phyloP scores from a whole-genome alignment of 495 filamentous ascomycete species.

The Neurospora intermedia region DNA sequence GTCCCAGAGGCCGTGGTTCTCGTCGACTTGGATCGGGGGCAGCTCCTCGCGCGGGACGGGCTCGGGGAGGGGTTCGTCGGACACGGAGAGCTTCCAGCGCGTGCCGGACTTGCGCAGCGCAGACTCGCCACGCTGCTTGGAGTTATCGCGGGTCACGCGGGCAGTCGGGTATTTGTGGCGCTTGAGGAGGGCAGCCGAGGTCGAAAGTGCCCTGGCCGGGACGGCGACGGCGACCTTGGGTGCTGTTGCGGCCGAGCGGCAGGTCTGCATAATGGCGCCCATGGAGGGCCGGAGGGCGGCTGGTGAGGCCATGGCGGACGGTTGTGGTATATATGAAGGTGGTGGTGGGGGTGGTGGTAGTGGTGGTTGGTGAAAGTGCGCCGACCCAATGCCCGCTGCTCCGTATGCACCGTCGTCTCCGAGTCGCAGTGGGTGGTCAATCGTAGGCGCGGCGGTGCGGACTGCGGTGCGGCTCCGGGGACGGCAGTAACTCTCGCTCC shows the following conservation, averaged over 20 bases:
- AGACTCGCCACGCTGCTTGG: conserved; percentile 66
- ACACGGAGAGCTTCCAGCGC: conserved; percentile 54
- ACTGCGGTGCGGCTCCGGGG: background rate
- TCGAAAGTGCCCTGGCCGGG: conserved; percentile 19
- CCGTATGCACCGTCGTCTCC: background rate
- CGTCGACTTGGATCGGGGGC: conserved; percentile 44
- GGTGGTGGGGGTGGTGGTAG: background rate
- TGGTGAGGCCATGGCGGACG: conserved; percentile 29
- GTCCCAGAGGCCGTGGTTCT: conserved; percentile 81
- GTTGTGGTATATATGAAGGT: background rate
- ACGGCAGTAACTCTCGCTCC: background rate
- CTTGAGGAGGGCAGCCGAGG: conserved; percentile 24
- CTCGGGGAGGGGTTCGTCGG: conserved; percentile 60
- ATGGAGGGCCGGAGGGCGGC: conserved; percentile 34
- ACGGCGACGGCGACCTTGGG: conserved; percentile 7
- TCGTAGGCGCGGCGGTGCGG: background rate
- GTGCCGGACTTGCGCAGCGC: conserved; percentile 68
- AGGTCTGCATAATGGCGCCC: conserved; percentile 15
- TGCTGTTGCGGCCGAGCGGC: conserved; percentile 4
- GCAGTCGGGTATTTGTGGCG: conserved; percentile 24
- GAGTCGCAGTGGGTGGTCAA: background rate
- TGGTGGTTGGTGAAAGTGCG: background rate
- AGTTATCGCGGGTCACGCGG: conserved; percentile 47
- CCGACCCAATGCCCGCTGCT: background rate
- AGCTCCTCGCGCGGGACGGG: conserved; percentile 60